Conservation (phyloP, 2,329 filamentous ascomycete genomes). For the Scorias spongiosa region DNA sequence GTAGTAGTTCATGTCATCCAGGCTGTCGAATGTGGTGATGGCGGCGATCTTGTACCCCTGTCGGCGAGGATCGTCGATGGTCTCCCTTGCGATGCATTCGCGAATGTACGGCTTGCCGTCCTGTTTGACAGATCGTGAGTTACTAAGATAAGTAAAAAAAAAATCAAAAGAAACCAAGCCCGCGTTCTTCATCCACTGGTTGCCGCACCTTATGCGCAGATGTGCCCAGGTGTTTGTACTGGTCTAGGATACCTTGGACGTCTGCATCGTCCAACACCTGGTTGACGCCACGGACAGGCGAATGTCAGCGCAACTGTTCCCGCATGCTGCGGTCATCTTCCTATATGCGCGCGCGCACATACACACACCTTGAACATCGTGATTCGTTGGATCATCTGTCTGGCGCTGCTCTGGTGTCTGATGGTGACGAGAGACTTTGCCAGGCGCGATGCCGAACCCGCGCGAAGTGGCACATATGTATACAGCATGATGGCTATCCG, state of each 20-base stretch:
- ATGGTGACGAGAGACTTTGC: not conserved
- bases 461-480: not conserved
- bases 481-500: not conserved
- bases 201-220: not conserved
- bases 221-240: too few relatives aligned
- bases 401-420: slow-evolving; percentile 2
- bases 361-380: slow-evolving; percentile 36
- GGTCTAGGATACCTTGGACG: not conserved
- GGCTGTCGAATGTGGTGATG: slow-evolving; percentile 45
- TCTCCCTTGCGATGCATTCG: slow-evolving; percentile 36
- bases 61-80: slow-evolving; percentile 41
- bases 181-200: not conserved
- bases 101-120: slow-evolving; percentile 55
- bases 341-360: slow-evolving; percentile 8
- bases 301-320: too few relatives aligned
- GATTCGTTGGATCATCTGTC: slow-evolving; percentile 30
- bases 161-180: too few relatives aligned
- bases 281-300: too few relatives aligned
- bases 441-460: not conserved
- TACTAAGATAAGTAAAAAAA: not conserved
- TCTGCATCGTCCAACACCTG: not conserved
- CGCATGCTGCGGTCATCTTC: too few relatives aligned
- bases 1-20: slow-evolving; percentile 55
- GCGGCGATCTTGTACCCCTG: slow-evolving; percentile 50
- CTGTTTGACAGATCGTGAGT: not conserved